Conservation (phyloP, 2,329 filamentous ascomycete genomes). For the Cadophora malorum region DNA sequence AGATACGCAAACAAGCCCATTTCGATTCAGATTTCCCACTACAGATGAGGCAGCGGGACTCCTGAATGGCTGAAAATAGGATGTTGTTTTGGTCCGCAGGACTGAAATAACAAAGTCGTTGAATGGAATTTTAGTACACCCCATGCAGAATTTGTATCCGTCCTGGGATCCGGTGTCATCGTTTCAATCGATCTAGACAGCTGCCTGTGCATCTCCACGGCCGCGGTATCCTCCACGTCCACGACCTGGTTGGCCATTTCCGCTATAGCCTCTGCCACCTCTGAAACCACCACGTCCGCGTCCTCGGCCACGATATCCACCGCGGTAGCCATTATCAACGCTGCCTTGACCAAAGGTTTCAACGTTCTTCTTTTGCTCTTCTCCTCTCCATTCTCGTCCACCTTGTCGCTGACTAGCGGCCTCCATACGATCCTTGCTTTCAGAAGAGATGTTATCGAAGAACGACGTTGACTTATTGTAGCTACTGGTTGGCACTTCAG, state of each 20-base stretch:
- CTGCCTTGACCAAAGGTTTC: constrained; percentile 98
- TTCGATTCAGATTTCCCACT: constrained; percentile 20
- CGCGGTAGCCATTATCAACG: constrained; percentile 80
- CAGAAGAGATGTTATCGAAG: constrained; percentile 98
- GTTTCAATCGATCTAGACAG: constrained; percentile 34
- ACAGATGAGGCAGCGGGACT: constrained; percentile 13
- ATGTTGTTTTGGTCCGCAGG: constrained; percentile 28
- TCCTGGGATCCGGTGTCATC: constrained; percentile 25
- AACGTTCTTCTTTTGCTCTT: constrained; percentile 94
- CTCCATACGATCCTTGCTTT: constrained; percentile 86
- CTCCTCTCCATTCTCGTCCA: constrained; percentile 85
- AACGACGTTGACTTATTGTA: constrained; percentile 93
- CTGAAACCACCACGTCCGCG: constrained; percentile 55
- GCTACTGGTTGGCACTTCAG: constrained; percentile 57
- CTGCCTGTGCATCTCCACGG: constrained; percentile 38
- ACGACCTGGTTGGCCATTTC: constrained; percentile 32
- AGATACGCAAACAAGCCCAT: constrained; percentile 31
- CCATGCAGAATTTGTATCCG: constrained; percentile 35
- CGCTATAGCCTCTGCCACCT: constrained; percentile 35
- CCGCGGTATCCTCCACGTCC: constrained; percentile 42
- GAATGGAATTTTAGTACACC: constrained; percentile 41
- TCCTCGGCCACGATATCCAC: constrained; percentile 77
- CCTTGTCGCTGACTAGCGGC: constrained; percentile 71
- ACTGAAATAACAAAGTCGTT: constrained; percentile 36
- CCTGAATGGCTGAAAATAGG: constrained; percentile 5